Base-by-base conservation (phyloP, 2,329 filamentous ascomycete species). In the Clonostachys solani region DNA sequence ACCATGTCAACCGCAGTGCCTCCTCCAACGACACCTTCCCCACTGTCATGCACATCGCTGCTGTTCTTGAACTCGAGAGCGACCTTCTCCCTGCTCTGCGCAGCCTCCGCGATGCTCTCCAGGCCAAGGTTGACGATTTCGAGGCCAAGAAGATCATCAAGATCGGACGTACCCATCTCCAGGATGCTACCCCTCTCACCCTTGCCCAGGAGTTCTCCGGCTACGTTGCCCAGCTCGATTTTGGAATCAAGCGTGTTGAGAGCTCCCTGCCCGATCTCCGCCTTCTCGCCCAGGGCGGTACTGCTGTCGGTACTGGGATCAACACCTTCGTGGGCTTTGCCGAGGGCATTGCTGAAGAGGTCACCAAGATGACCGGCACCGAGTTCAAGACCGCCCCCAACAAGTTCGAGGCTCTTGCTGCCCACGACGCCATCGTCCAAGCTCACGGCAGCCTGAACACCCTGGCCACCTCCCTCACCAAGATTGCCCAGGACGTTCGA, bases 11-110 rank as follows among this genome's bases (percentile, higher is more conserved):
- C 83, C 95, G 95, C 84, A 95, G 89, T 55, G 94, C 94, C 58
- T 96, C 91, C 44, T 97, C 94, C 62, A 99, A 99, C 77, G 94
- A 99, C 68, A 96, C 92, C 58, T 99, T 99, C 83, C 94, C 94
- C 40, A 97, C 94, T 56, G 94, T 96, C 66, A 99, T 99, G 94
- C 94, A 97, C 79, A 96, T 99, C 65, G 92, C 94, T 51, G 92
- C 92, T 53, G 92, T 97, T 43, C 81, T 97, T 50, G 94, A 97
- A 70, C 80, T 96, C 51, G 91, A 96, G 74, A 80, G 86, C 63
- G 81, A 86, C 59, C 84, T 99, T 42, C 73, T 97, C 16, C 94
- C 94, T 37, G 80, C 90, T 43, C 78, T 97, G 52, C 84, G 78
- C 69, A 90, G 83, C 69, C 82, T 99, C 48, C 87, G 91, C 54